Evolutionary conservation across 192 early-diverging fungal species (phyloP), one percentile per base, ranked within the genome.

Genomic region (Linderina pennispora): DNA sequence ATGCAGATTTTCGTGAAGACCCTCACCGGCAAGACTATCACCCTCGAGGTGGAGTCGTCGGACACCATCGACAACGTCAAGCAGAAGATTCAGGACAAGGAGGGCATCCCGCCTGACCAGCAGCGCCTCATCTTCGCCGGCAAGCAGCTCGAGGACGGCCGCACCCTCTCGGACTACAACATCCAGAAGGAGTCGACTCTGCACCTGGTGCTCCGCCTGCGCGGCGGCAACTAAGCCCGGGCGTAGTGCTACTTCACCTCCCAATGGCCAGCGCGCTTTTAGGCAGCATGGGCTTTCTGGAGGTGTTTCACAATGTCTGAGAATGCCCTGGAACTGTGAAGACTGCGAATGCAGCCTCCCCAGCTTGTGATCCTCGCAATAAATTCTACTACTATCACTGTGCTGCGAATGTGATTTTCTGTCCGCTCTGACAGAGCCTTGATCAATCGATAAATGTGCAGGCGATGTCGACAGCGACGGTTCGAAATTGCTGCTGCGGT

Each of bases 21-120:
- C 45, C 69, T 92, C 4, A 92, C 90, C 37, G 90, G 90, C 43
- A 92, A 92, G 80, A 92, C 90, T 66, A 90, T 92, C 28, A 31
- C 28, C 28, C 65, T 92, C 22, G 90, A 87, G 54, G 81, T 84
- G 17, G 82, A 84, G 58, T 80, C 77, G n/a, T 78, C 73, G 8
- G 80, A 83, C 50, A 67, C 77, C 46, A 86, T 87, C 45, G 85
- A 88, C 41, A 79, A 85, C 53, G 82, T 88, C 60, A 88, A 88
- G 77, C 52, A 65, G 43, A 84, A 83, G 74, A 87, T 87, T 49
- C 82, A 84, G 61, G 82, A 87, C 48, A 87, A 84, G 71, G 86
- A 88, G 62, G 85, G 85, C 36, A 87, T 86, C 23, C 83, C 83
- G 20, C 83, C 83, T 43, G 84, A 86, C 70, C 83, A 85, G 65